Evolutionary conservation across 345 rosid species (phyloP), one percentile per base, ranked within the genome.

Genomic region (Sonneratia caseolaris): DNA sequence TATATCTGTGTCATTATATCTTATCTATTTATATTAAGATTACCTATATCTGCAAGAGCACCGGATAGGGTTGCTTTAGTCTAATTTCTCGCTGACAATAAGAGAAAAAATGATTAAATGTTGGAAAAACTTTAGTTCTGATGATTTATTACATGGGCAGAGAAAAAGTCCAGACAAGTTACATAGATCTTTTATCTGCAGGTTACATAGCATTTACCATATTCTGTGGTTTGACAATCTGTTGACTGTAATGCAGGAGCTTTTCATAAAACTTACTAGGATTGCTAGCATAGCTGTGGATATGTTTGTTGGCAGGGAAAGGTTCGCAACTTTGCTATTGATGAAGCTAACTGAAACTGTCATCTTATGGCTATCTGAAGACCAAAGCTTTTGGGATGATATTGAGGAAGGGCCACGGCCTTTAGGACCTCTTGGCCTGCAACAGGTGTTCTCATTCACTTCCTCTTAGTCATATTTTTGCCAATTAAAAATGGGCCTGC

Each of bases 341-440:
- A 92, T 92, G 98, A 85, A 98, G 81, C 85, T 96, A 61, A 96
- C 98, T 56, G 99, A 96, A 82, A 92, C 99, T 66, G 91, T 92
- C 76, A 85, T 96, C 78, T 73, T 96, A 75, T 96, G 96, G 97
- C 96, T 96, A 62, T 92, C 95, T 0, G 91, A 86, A 72, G 99
- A 96, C 76, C 97, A 96, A 80, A 92, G 87, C 76, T 96, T 96
- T 74, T 96, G 99, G 99, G 98, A 89, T 80, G 99, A 96, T 72
- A 92, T 96, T 64, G 98, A 91, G 80, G 96, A 91, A 70, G 99
- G 99, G 66, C 98, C 96, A 61, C 86, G 86, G 84, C 88, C 96
- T 55, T 78, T 96, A 76, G 98, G 96, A 74, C 87, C 96, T 81
- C 87, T 88, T 77, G 99, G 98, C 76, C 80, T 92, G 70, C 98